phyloP scores from a whole-genome alignment of 177 flowering plant genomes.

The Telopea speciosissima region DNA sequence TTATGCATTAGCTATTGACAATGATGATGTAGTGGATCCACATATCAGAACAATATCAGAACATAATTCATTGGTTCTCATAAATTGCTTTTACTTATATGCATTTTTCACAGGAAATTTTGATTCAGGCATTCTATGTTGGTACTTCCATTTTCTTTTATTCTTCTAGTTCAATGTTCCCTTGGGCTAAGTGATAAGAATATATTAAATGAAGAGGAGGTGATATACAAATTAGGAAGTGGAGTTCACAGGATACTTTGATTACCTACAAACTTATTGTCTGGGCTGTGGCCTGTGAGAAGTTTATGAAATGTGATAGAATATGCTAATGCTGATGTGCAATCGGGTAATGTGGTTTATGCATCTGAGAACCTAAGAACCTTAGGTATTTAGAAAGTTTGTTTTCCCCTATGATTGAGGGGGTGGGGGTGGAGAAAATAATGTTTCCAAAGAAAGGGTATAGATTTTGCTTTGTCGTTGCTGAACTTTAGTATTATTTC shows the following conservation, averaged over 20 bases:
- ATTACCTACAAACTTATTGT: not conserved
- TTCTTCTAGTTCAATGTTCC: not conserved
- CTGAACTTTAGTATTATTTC: too few relatives aligned
- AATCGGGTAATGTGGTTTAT: not conserved
- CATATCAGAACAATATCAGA: slow-evolving; percentile 42
- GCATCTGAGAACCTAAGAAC: not conserved
- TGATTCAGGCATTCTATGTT: not conserved
- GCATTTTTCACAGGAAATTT: too few relatives aligned
- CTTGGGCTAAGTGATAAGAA: not conserved
- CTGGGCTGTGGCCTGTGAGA: not conserved
- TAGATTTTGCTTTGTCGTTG: not conserved
- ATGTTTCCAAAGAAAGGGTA: not conserved
- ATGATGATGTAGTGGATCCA: slow-evolving; percentile 44
- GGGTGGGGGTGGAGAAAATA: too few relatives aligned
- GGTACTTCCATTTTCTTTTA: slow-evolving; percentile 1
- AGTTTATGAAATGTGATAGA: not conserved
- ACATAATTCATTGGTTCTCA: not conserved
- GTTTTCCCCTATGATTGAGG: too few relatives aligned
- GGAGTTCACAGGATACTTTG: too few relatives aligned
- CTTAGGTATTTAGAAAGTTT: not conserved
- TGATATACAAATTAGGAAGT: not conserved
- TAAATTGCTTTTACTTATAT: too few relatives aligned
- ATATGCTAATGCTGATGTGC: not conserved
- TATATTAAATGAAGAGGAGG: not conserved
- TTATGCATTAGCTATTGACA: slow-evolving; percentile 64